These are phyloP conservation scores for Annona squamosa DNA, from an alignment of 164 flowering plant genomes.

Conservation along the genomic window DNA sequence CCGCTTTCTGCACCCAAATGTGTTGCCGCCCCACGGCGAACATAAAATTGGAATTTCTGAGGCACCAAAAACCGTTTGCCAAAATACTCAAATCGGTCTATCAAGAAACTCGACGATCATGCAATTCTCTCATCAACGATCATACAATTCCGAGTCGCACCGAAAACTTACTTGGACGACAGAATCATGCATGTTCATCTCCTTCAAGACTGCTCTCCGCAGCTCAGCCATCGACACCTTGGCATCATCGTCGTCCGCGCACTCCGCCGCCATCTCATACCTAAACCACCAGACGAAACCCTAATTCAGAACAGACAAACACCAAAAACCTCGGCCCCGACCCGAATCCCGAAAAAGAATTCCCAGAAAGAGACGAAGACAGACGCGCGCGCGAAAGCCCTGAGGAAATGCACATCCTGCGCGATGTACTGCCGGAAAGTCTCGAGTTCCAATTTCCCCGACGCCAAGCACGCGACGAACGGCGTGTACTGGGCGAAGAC, in stretches of 20 bases:
- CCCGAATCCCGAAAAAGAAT: background rate
- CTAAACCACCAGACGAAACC: slow-evolving; percentile 20
- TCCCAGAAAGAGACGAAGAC: slow-evolving; percentile 8
- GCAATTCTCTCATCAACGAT: background rate
- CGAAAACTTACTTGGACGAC: slow-evolving; percentile 41
- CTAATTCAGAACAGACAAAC: background rate
- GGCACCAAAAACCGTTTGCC: too few relatives aligned
- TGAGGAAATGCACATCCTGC: slow-evolving; percentile 76
- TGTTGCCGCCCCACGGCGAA: background rate
- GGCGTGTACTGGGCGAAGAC: slow-evolving; percentile 62
- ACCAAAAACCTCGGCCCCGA: background rate
- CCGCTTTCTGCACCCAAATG: background rate
- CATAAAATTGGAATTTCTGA: too few relatives aligned
- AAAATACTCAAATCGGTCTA: too few relatives aligned
- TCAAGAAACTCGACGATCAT: background rate
- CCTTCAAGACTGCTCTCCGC: slow-evolving; percentile 54
- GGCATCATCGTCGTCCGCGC: slow-evolving; percentile 93
- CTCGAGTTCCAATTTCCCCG: slow-evolving; percentile 58
- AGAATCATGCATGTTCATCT: slow-evolving; percentile 71
- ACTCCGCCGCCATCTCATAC: slow-evolving; percentile 78
- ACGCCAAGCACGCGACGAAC: slow-evolving; percentile 59
- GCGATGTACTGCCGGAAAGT: slow-evolving; percentile 65
- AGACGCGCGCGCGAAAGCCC: slow-evolving; percentile 80
- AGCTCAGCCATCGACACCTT: slow-evolving; percentile 50
- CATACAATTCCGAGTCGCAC: background rate